Percentiles rank a stretch among this genome's conserved stretches.
phyloP scores from a whole-genome alignment of 2,329 filamentous ascomycete species.

The Madurella mycetomatis region DNA sequence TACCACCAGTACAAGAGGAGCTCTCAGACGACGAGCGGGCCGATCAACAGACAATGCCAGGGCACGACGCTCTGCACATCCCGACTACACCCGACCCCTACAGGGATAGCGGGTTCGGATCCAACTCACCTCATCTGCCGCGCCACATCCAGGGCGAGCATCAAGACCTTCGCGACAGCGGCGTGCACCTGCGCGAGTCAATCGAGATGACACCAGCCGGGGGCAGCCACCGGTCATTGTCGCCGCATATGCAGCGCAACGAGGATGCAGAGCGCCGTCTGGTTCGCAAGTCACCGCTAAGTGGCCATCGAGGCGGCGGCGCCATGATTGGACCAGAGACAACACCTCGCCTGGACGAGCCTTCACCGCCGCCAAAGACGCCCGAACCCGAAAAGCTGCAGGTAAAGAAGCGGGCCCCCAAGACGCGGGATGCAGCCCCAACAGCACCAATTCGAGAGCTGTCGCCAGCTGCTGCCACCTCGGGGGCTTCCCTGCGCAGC shows the following conservation, averaged over 20 bases:
- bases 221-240: slow-evolving; percentile 14
- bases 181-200: slow-evolving; percentile 50
- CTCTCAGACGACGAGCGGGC: slow-evolving; percentile 42
- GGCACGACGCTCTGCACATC: slow-evolving; percentile 19
- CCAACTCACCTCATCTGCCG: slow-evolving; percentile 41
- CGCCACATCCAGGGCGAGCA: slow-evolving; percentile 33
- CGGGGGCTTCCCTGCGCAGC: slow-evolving; percentile 28
- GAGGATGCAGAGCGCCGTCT: slow-evolving; percentile 10
- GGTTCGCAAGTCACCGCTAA: slow-evolving; percentile 17
- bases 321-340: slow-evolving; percentile 15
- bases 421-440: slow-evolving; percentile 29
- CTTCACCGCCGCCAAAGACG: slow-evolving; percentile 33
- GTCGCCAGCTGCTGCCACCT: neutral
- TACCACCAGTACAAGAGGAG: slow-evolving; percentile 50
- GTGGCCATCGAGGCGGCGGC: neutral
- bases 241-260: slow-evolving; percentile 10
- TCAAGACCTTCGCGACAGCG: slow-evolving; percentile 49
- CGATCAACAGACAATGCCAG: slow-evolving; percentile 18
- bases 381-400: slow-evolving; percentile 44
- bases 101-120: slow-evolving; percentile 47
- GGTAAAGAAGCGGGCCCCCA: slow-evolving; percentile 22
- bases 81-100: slow-evolving; percentile 35
- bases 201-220: slow-evolving; percentile 28
- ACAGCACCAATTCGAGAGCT: neutral
- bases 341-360: slow-evolving; percentile 37